Percentiles rank a stretch among this genome's conserved stretches.
Evolutionary conservation across 2,329 filamentous ascomycete genomes (phyloP).

Genomic region (Penicillium sp.): DNA sequence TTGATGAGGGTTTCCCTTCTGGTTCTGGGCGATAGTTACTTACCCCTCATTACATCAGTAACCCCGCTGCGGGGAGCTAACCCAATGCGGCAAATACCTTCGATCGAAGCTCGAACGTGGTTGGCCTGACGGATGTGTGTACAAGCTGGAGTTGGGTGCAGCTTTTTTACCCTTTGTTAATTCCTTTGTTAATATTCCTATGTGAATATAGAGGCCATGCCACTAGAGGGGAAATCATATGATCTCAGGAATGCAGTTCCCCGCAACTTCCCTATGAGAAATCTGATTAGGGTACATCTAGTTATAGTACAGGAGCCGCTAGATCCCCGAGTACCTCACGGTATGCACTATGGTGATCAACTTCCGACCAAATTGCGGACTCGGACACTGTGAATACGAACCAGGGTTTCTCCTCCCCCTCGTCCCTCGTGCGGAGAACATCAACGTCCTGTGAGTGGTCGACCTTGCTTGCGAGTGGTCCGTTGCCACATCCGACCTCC

Average conservation of each 20-base stretch:
- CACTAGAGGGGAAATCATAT: neutral
- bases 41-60: slow-evolving; percentile 27
- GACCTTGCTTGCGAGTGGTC: slow-evolving; percentile 1
- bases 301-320: neutral
- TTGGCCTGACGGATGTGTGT: neutral
- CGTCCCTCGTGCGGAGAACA: slow-evolving; percentile 23
- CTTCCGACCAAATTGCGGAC: neutral
- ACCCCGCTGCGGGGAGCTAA: slow-evolving; percentile 16
- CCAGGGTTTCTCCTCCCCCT: slow-evolving; percentile 6
- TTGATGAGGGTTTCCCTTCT: neutral
- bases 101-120: neutral
- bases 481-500: slow-evolving; percentile 12
- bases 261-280: slow-evolving; percentile 1
- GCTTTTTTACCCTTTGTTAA: neutral
- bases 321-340: neutral
- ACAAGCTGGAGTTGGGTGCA: neutral
- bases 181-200: too few species aligned
- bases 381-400: slow-evolving; percentile 6
- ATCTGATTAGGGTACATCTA: neutral
- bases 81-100: neutral
- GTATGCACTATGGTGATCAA: neutral
- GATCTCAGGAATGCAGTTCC: slow-evolving; percentile 5
- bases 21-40: slow-evolving; percentile 4
- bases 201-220: neutral
- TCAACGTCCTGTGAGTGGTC: neutral